Evolutionary conservation across 768 basidiomycete genomes (phyloP).

Genomic region (Lactarius hengduanensis): DNA sequence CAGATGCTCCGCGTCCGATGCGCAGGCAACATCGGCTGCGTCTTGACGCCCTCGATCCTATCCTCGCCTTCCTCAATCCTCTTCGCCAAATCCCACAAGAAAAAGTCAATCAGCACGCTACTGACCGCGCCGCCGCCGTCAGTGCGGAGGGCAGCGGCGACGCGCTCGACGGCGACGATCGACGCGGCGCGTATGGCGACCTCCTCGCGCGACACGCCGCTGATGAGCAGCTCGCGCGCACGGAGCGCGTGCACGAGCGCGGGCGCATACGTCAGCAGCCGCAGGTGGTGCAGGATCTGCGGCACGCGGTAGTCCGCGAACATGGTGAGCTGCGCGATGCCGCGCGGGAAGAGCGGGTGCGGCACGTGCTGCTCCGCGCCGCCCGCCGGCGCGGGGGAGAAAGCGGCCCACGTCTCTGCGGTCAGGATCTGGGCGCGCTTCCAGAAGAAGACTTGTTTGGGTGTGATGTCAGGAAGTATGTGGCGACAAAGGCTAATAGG

Average conservation of each 20-base stretch:
- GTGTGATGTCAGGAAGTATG: too few relatives aligned
- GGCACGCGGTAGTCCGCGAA: constrained; percentile 94
- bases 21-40: constrained; percentile 56
- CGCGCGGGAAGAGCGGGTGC: constrained; percentile 77
- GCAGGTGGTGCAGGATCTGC: constrained; percentile 83
- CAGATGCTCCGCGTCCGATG: constrained; percentile 84
- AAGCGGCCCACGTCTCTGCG: constrained; percentile 91
- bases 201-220: constrained; percentile 62
- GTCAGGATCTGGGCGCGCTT: constrained; percentile 91
- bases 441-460: constrained; percentile 68
- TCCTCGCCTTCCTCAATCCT: constrained; percentile 63
- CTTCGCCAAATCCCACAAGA: constrained; percentile 86
- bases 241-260: constrained; percentile 53
- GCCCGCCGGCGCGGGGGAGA: constrained; percentile 49
- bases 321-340: constrained; percentile 75
- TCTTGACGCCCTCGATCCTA: constrained; percentile 54
- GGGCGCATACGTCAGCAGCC: constrained; percentile 69
- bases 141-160: constrained; percentile 48
- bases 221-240: constrained; percentile 44
- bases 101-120: constrained; percentile 88
- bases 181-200: constrained; percentile 78
- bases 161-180: constrained; percentile 73
- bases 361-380: constrained; percentile 1
- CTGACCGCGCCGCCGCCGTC: constrained; percentile 40
- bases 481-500: background rate